Base-by-base conservation (phyloP, 768 basidiomycete genomes). In the Boletus rufocinnamomeus region DNA sequence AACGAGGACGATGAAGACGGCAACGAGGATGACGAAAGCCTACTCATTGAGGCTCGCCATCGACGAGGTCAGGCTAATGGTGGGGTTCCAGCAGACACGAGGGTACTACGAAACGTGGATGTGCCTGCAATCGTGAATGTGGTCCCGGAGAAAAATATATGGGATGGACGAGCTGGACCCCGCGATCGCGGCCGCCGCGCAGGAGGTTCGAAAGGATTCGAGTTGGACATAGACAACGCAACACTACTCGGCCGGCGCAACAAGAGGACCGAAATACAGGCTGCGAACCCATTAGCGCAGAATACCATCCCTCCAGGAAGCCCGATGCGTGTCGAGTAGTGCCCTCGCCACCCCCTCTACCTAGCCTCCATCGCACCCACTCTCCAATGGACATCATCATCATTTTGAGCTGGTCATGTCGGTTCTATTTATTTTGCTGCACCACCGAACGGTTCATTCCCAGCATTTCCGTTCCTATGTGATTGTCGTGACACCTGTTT, bases 1-100 rank as follows among this genome's bases (percentile, higher is more conserved):
- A 97, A 98, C 72, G 97, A 98, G 68, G 95, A 94, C 54, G 95
- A 95, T 56, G 96, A 98, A 69, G 82, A 82, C 16, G 75, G 66
- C 9, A 77, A 76, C 27, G 87, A 82, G 17, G 80, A 84, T 23
- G 79, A 76, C 16, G 77, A 77, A 17, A 75, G 72, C 11, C 70
- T 80, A 21, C 69, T 88, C 16, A 81, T 84, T n/a, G 80, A 83
- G 23, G 81, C 79, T 32, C 68, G 72, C 50, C 70, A 74, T 16
- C 54, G 77, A 76, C 50, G 75, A 69, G 55, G 79, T 69, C 56
- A 81, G 74, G 48, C 35, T n/a, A 62, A 59, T 17, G 61, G 54
- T 9, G 61, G 51, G 6, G 55, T 28, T 30, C 13, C 43, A 5
- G 27, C 47, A 46, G 57, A 57, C 25, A 46, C 47, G 11, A 75